Percentiles rank a stretch among this genome's conserved stretches.
phyloP scores from a whole-genome alignment of 2,329 filamentous ascomycete species.

The Hawksworthiomyces lignivorus region DNA sequence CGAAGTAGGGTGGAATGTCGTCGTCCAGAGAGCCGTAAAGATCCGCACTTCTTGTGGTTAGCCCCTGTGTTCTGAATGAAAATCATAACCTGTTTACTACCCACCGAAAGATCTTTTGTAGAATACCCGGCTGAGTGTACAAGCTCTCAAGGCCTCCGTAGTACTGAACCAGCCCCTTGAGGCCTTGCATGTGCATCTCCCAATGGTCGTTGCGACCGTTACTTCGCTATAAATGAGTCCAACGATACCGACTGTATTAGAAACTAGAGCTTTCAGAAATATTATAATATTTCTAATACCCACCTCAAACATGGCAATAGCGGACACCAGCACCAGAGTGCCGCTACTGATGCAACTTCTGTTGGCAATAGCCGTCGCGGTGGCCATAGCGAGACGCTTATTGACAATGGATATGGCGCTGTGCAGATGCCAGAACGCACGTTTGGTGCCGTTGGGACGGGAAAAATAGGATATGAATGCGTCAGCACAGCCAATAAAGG shows the following conservation, averaged over 20 bases:
- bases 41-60: constrained; percentile 1
- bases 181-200: constrained; percentile 8
- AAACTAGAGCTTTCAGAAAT: too few species aligned
- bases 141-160: constrained; percentile 3
- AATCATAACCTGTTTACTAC: background rate
- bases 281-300: background rate
- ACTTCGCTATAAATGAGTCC: too few species aligned
- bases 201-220: constrained; percentile 3
- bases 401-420: constrained; percentile 7
- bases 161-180: constrained; percentile 3
- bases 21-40: constrained; percentile 5
- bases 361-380: background rate
- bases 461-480: constrained; percentile 1
- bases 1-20: constrained; percentile 3
- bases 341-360: background rate
- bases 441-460: background rate
- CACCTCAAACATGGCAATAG: constrained; percentile 9
- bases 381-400: background rate
- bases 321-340: constrained; percentile 6
- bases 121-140: background rate
- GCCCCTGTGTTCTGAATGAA: background rate
- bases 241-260: too few species aligned
- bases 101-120: constrained; percentile 7
- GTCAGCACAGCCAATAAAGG: constrained; percentile 8
- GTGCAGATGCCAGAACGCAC: constrained; percentile 2